Percentiles rank a stretch among this genome's conserved stretches.
These are phyloP conservation scores for Psilocybe sp. DNA, from an alignment of 768 basidiomycete species.

Conservation along the genomic window DNA sequence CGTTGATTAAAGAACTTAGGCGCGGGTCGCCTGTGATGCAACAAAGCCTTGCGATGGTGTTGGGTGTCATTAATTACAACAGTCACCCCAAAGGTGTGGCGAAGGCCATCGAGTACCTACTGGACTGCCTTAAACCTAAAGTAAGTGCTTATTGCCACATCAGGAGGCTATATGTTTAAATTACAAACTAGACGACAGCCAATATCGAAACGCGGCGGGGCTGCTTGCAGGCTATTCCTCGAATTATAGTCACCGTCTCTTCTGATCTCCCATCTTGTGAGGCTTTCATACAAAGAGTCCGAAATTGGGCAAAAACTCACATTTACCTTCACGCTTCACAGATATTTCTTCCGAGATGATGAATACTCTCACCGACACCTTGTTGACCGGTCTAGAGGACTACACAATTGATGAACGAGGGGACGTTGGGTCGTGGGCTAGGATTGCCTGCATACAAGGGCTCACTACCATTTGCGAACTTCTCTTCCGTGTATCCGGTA, in stretches of 20 bases:
- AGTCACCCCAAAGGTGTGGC: conserved; percentile 49
- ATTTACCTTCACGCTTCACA: conserved; percentile 23
- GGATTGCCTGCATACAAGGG: conserved; percentile 72
- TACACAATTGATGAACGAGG: conserved; percentile 94
- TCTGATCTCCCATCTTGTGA: conserved; percentile 43
- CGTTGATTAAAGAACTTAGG: conserved; percentile 63
- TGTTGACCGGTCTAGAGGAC: conserved; percentile 78
- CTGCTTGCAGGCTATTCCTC: conserved; percentile 44
- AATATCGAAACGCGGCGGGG: conserved; percentile 38
- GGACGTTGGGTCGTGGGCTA: conserved; percentile 96
- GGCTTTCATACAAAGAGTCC: conserved; percentile 17
- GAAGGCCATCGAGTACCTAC: conserved; percentile 55
- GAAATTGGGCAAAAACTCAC: not conserved
- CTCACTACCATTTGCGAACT: conserved; percentile 52
- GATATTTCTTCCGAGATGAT: conserved; percentile 47
- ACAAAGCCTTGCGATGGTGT: conserved; percentile 68
- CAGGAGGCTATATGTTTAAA: conserved; percentile 1
- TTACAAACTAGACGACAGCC: conserved; percentile 22
- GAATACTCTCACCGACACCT: conserved; percentile 46
- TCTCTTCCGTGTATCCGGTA: conserved; percentile 42
- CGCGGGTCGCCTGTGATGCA: conserved; percentile 52
- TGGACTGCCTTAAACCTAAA: conserved; percentile 54
- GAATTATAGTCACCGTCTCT: conserved; percentile 43
- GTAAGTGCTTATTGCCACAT: conserved; percentile 33
- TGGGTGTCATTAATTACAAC: conserved; percentile 69